Evolutionary conservation across 73 alveolate species (phyloP).

Genomic region (Strombidium stylifer): DNA sequence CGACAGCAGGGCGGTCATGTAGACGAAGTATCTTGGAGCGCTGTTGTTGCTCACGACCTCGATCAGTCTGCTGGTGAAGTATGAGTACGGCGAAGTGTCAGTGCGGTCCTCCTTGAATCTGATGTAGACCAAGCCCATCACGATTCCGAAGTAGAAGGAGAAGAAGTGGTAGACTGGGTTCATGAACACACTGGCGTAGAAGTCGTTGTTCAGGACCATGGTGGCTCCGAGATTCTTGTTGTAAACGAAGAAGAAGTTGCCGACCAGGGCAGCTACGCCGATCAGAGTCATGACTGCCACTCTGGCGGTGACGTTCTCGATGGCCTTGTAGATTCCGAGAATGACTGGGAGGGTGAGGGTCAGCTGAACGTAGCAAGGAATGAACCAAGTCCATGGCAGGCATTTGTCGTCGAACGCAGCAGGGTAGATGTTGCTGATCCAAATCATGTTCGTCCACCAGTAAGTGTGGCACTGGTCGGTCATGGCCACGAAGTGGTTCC

Average conservation of each 20-base stretch:
- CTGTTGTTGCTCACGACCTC: slow-evolving; percentile 4
- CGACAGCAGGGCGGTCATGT: background rate
- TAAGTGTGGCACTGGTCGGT: slow-evolving; percentile 37
- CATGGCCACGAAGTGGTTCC: slow-evolving; percentile 9
- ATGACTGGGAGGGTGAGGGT: slow-evolving; percentile 17
- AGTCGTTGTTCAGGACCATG: slow-evolving; percentile 6
- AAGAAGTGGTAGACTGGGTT: slow-evolving; percentile 34
- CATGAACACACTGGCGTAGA: slow-evolving; percentile 29
- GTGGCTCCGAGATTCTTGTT: background rate
- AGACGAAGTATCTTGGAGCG: slow-evolving; percentile 12
- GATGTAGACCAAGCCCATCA: background rate
- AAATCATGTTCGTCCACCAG: slow-evolving; percentile 64
- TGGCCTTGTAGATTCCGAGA: slow-evolving; percentile 5
- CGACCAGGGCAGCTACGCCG: background rate
- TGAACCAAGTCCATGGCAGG: slow-evolving; percentile 64
- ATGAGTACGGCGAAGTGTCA: background rate
- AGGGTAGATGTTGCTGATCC: slow-evolving; percentile 64
- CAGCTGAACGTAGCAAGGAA: slow-evolving; percentile 46
- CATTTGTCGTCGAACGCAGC: slow-evolving; percentile 36
- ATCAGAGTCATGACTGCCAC: background rate
- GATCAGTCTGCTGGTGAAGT: slow-evolving; percentile 2
- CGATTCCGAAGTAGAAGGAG: slow-evolving; percentile 11
- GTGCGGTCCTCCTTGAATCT: background rate
- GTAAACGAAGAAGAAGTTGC: background rate
- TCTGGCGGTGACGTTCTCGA: too few species aligned